Evolutionary conservation across 805 yeast species (phyloP).

Genomic region (Cyberlindnera saturnus): DNA sequence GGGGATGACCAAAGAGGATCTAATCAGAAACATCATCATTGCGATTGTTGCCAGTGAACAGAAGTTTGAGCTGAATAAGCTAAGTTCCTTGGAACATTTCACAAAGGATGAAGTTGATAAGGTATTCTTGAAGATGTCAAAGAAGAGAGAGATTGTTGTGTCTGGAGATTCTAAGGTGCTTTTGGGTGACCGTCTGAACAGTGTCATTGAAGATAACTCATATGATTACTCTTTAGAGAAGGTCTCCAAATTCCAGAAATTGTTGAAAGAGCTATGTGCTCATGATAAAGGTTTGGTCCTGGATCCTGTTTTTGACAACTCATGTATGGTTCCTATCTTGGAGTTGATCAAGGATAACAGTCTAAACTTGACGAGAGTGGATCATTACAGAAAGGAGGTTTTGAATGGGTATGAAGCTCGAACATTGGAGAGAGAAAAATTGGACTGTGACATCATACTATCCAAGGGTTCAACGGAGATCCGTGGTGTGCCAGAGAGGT

Average conservation of each 20-base stretch:
- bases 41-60: conserved; percentile 27
- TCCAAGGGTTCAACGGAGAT: conserved; percentile 15
- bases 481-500: conserved; percentile 6
- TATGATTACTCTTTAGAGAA: conserved; percentile 33
- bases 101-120: conserved; percentile 44
- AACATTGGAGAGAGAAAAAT: conserved; percentile 58
- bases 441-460: conserved; percentile 57
- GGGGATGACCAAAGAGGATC: conserved; percentile 2
- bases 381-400: conserved; percentile 41
- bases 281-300: conserved; percentile 49
- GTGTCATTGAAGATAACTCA: conserved; percentile 21
- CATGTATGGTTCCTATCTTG: conserved; percentile 56
- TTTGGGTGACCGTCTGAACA: conserved; percentile 24
- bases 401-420: conserved; percentile 71
- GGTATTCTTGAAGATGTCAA: conserved; percentile 37
- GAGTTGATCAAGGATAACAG: conserved; percentile 42
- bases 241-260: conserved; percentile 41
- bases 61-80: conserved; percentile 22
- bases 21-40: conserved; percentile 29
- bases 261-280: conserved; percentile 34
- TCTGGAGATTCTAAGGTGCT: conserved; percentile 38
- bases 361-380: conserved; percentile 45
- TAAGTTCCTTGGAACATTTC: conserved; percentile 31
- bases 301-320: conserved; percentile 49
- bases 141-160: conserved; percentile 47